Base-by-base conservation (phyloP, 805 yeast genomes). In the Metschnikowia orientalis region DNA sequence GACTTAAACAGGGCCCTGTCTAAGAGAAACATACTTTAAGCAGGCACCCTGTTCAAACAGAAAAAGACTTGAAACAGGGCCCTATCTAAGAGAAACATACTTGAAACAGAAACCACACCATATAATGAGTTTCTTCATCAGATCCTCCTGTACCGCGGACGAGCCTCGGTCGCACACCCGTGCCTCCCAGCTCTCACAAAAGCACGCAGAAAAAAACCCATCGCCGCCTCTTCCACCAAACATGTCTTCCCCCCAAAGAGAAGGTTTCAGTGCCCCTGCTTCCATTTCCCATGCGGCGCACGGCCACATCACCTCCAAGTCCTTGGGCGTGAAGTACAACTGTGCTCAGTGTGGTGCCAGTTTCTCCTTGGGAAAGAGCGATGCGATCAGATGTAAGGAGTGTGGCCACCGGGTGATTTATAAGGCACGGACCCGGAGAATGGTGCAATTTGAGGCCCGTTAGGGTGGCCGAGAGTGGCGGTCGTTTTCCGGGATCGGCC, bases 331-430 rank as follows among this genome's bases (percentile, higher is more conserved):
- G 50, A 85, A 83, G 53, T 90, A 90, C 65, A 80, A 88, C 56
- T 90, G 98, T 63, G 95, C 97, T 26, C 92, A 87, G 68, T 92
- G 98, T 65, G 95, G 97, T 6, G 77, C 89, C 35, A 79, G 81
- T 34, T 82, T 89, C 49, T 78, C 95, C 3, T 75, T 92, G 47
- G 80, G 87, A 34, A 87, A 90, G 65, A 86, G 84, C 48, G 98
- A 92, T 60, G 95, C 97, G 18, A 95, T 92, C 45, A 84, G 97
- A 69, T 92, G 98, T 68, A 89, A 88, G 65, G 95, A 89, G 50
- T 92, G 98, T 65, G 98, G 98, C 44, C 97, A 92, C 68, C 82
- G 98, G 67, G 97, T 92, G 40, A 70, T 92, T 43, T 86, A 90
- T 70, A 92, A 92, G 70, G 95, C 96, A 42, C 82, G 98, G 70